Base-by-base conservation (phyloP, 306 rosid genomes). In the Hylodesmum podocarpum region DNA sequence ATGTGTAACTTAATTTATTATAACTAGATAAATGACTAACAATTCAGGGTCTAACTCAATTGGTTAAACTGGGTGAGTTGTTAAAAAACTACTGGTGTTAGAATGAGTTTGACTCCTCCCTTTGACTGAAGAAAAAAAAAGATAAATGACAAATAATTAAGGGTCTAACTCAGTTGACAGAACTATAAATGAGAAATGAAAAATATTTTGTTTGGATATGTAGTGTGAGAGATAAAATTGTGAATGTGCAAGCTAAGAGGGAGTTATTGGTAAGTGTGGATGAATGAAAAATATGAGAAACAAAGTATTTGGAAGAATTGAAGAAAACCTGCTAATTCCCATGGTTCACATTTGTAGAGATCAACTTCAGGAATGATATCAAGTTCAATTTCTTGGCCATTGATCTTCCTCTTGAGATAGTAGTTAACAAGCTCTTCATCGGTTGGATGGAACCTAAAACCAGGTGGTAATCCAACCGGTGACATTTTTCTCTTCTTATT, bases 331-430 rank as follows among this genome's bases (percentile, higher is more conserved):
- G 99, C 92, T 80, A 95, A 85, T 51, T 95, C 99, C 99, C 99
- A 95, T 2, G 99, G 99, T 82, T 95, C 99, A 77, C 99, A 95
- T 92, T 95, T 92, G 93, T 95, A 95, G 86, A 95, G 97, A 90
- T 95, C 99, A 76, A 95, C 93, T 77, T 95, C 97, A 53, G 99
- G 99, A 75, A 95, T 92, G 82, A 95, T 95, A 70, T 95, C 99
- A 68, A 95, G 97, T 81, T 95, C 99, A 66, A 95, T 95, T 84
- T 92, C 96, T 84, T 86, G 97, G 83, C 97, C 96, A 39, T 82
- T 88, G 82, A 95, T 90, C 78, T 95, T 95, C 73, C 96, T 84
- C 81, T 95, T 95, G 58, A 95, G 97, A 81, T 95, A 95, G 63
- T 95, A 95, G 55, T 92, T 95, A 5, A 95, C 99, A 24, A 95